Percentiles rank a stretch among this genome's conserved stretches.
Evolutionary conservation across 2,329 filamentous ascomycete species (phyloP).

Genomic region (Ascochyta clinopodiicola): DNA sequence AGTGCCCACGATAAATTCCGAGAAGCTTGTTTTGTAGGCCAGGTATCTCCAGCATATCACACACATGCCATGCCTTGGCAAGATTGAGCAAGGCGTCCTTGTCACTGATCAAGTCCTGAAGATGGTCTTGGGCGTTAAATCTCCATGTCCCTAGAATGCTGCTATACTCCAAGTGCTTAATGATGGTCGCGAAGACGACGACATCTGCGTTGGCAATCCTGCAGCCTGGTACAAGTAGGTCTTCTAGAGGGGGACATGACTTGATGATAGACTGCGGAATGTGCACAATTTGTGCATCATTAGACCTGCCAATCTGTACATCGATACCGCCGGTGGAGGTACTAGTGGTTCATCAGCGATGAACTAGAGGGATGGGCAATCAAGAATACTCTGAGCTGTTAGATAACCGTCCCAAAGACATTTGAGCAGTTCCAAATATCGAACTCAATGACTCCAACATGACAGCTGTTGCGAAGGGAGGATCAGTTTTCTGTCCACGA

Average conservation of each 20-base stretch:
- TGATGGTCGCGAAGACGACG: conserved; percentile 4
- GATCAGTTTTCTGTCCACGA: too few species aligned
- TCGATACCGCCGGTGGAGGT: not conserved
- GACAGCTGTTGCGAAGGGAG: too few species aligned
- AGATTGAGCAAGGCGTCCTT: conserved; percentile 17
- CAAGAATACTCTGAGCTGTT: too few species aligned
- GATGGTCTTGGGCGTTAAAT: not conserved
- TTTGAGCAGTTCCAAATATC: too few species aligned
- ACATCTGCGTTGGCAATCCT: conserved; percentile 6
- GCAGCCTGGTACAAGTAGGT: not conserved
- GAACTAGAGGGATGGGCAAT: too few species aligned
- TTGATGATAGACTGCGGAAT: not conserved
- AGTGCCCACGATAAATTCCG: conserved; percentile 14
- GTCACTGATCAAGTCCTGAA: conserved; percentile 6
- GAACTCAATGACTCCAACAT: too few species aligned
- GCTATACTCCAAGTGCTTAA: not conserved
- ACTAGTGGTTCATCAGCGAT: not conserved
- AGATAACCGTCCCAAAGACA: too few species aligned
- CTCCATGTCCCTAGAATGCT: not conserved
- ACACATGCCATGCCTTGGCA: conserved; percentile 23
- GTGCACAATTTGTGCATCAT: not conserved
- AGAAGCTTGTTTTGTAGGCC: conserved; percentile 21
- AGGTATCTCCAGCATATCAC: conserved; percentile 15
- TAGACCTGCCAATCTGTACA: not conserved
- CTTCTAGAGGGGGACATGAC: not conserved